These are phyloP conservation scores for Fonsecaea erecta DNA, from an alignment of 2,329 filamentous ascomycete genomes.

Conservation along the genomic window DNA sequence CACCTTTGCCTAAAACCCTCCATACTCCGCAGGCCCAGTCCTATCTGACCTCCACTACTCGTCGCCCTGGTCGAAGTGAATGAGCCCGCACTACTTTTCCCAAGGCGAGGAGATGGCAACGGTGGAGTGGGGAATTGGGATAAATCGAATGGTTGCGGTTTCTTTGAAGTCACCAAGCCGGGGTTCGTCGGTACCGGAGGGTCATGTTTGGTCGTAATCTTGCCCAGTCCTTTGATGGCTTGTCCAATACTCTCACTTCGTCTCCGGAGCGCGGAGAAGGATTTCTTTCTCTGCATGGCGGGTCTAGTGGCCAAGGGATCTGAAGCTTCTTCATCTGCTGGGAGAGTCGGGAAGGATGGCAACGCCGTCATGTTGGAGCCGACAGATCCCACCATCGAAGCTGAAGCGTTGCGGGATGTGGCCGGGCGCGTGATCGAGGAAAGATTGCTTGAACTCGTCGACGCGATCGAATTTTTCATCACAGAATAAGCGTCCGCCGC, in stretches of 20 bases:
- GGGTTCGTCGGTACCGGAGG: constrained; percentile 21
- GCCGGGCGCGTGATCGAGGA: constrained; percentile 16
- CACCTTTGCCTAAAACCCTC: constrained; percentile 17
- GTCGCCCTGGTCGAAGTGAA: constrained; percentile 17
- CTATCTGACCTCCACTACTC: constrained; percentile 25
- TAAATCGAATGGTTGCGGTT: constrained; percentile 6
- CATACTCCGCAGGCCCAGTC: constrained; percentile 28
- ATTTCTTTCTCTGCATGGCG: constrained; percentile 32
- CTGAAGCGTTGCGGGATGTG: constrained; percentile 21
- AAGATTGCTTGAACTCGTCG: constrained; percentile 15
- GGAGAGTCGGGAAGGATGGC: constrained; percentile 22
- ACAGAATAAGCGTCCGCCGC: constrained; percentile 6
- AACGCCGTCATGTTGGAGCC: constrained; percentile 26
- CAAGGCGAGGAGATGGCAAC: constrained; percentile 21
- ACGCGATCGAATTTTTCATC: constrained; percentile 16
- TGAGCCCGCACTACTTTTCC: constrained; percentile 24
- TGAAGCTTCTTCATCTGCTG: constrained; percentile 15
- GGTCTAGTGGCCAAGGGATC: constrained; percentile 8
- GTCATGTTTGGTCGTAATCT: constrained; percentile 28
- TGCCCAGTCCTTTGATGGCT: constrained; percentile 35
- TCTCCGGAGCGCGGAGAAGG: constrained; percentile 31
- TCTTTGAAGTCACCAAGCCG: constrained; percentile 18
- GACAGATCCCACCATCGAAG: constrained; percentile 11
- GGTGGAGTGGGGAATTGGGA: constrained; percentile 29
- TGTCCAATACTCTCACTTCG: constrained; percentile 37